Evolutionary conservation across 176 grass and related monocot genomes (phyloP), one percentile per base, ranked within the genome.

Genomic region (Calamus simplicifolius): DNA sequence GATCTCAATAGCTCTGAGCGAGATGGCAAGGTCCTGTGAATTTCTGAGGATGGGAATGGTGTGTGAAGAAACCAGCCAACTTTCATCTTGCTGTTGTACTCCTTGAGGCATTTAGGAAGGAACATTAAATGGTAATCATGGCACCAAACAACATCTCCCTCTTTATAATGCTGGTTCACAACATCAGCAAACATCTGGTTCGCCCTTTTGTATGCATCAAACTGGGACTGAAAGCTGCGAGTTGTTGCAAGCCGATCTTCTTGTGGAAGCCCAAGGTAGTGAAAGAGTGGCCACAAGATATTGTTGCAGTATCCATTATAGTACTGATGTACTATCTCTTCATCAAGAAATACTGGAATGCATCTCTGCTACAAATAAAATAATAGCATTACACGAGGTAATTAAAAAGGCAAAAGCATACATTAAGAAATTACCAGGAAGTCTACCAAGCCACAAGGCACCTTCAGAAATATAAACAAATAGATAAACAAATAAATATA

Each of bases 221-320:
- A 99, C 67, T 99, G 94, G 23, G 94, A 99, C 60, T 89, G 80
- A 16, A 99, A 99, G 68, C 89, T 99, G 65, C 88, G 83, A 2
- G 94, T 99, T 26, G 94, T 99, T 1, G 94, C 94, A 25, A 99
- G 77, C 63, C 94, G 66, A 70, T 99, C 94, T 81, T 99, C 94
- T 81, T 99, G 94, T 6, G 94, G 94, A 25, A 99, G 70, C 8
- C 94, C 94, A 0, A 99, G 81, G 71, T 99, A 99, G 73, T 99
- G 94, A 64, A 99, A 99, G 62, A 99, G 80, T 19, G 94, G 94
- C 94, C 94, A 99, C 27, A 99, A 66, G 53, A 99, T 92, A 72
- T 99, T 99, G 75, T 99, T 99, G 75, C 94, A 99, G 73, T 99
- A 99, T 0, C 94, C 94, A 61, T 99, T 99, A 70, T 99, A 99